Evolutionary conservation across 106 monocot genomes (phyloP), one percentile per base, ranked within the genome.

Genomic region (Phalaenopsis aphrodite): DNA sequence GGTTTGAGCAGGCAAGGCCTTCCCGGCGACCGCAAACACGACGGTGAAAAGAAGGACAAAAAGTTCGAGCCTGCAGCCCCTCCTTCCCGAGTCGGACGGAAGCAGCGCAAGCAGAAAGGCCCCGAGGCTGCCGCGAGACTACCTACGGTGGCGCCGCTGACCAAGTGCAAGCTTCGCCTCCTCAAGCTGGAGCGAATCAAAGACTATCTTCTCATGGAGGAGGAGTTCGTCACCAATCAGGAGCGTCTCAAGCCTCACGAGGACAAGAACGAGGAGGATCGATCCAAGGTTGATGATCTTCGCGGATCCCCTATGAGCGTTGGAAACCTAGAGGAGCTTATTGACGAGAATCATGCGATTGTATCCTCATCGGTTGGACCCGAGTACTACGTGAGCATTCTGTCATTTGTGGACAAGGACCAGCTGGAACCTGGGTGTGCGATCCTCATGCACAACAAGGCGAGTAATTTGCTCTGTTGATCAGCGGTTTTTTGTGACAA

Each of bases 381-480:
- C 9, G 96, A 97, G 85, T 97, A 97, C 80, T 97, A 97, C 64
- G 96, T 97, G 2, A 86, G 94, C 11, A 94, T 98, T 17, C 79
- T 98, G n/a, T 98, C 97, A 0, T 94, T 98, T 41, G 97, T 98
- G 16, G 97, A 98, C 39, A 98, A 98, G 89, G 97, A 98, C 72
- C 97, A 98, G 84, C 87, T 98, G 36, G 97, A 98, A 83, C 97
- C 97, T 4, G 97, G 97, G 15, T 98, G 97, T 42, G 83, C 97
- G 36, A 98, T 98, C n/a, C 90, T 98, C 77, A 98, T 94, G 94
- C 97, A 98, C 69, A 98, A 98, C 43, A 98, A 98, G 90, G 97
- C 94, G 11, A 36, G 38, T 6, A 11, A 24, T 57, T 41, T 69
- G 75, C 52, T 14, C 9, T 38, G 71, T 75, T 21, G 61, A 61